Evolutionary conservation across 768 basidiomycete genomes (phyloP), one percentile per base, ranked within the genome.

Genomic region (Suillus discolor): DNA sequence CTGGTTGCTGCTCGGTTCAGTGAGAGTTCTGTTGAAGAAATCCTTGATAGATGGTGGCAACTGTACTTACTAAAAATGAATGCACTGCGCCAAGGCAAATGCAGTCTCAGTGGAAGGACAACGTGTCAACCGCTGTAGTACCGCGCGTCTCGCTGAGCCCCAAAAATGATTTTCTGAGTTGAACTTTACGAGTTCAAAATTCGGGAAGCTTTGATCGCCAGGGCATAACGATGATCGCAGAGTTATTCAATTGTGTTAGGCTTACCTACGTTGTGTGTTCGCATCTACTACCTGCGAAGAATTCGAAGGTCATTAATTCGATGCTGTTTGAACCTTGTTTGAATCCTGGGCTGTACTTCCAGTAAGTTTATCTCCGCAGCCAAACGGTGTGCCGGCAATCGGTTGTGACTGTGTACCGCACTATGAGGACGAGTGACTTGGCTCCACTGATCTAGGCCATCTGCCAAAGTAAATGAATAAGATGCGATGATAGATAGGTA

Each of bases 311-410:
- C 57, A 59, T 41, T 41, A 59, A 57, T 57, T 15, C n/a, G 59
- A 61, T 63, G 63, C 31, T 64, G 63, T 64, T 36, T 45, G n/a
- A 64, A 61, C 41, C 31, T 64, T 64, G 31, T n/a, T 11, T 20
- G 2, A 16, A 20, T 41, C 28, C 38, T 31, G 31, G 8, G 38
- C 44, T n/a, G 39, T 23, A 34, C 20, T 16, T 31, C 31, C 31
- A 31, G 31, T 15, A 41, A 23, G 20, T 13, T 36, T 36, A 57
- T 57, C 34, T n/a, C 55, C 55, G 25, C 51, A 51, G 49, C 16
- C n/a, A 57, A 57, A n/a, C n/a, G n/a, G 57, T 13, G 23, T 38
- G n/a, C 15, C 57, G 36, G 36, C 15, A 23, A 57, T n/a, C n/a
- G n/a, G 31, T 31, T 31, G 31, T 31, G 5, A 31, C 31, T 31